Evolutionary conservation across 169 alveolate species (phyloP).

Genomic region (Neospora caninum): DNA sequence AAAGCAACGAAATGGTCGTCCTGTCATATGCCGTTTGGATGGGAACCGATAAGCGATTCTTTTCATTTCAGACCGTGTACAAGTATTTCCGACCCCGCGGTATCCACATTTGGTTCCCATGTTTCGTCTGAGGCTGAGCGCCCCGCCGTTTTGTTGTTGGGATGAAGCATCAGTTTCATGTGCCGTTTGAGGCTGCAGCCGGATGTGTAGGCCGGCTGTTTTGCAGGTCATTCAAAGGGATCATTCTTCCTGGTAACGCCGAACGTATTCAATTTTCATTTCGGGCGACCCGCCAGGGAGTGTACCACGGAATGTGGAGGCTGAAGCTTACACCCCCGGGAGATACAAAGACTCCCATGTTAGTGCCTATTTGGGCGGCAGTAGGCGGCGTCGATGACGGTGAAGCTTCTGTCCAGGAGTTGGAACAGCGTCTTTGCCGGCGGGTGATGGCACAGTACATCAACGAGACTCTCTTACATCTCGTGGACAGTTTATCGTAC

Average conservation of each 20-base stretch:
- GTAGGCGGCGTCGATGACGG: neutral
- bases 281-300: constrained; percentile 23
- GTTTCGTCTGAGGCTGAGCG: too few relatives aligned
- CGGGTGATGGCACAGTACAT: neutral
- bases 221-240: neutral
- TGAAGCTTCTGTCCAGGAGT: neutral
- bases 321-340: neutral
- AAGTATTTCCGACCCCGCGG: too few relatives aligned
- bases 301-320: neutral
- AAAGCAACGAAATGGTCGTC: too few relatives aligned
- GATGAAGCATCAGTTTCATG: neutral
- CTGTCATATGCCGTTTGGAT: too few relatives aligned
- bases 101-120: too few relatives aligned
- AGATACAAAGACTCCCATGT: neutral
- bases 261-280: neutral
- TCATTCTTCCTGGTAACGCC: neutral
- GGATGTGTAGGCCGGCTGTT: constrained; percentile 11
- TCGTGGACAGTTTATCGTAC: neutral
- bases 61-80: too few relatives aligned
- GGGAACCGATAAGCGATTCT: too few relatives aligned
- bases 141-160: too few relatives aligned
- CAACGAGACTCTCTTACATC: neutral
- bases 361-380: neutral
- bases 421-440: neutral
- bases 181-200: neutral